Base-by-base conservation (phyloP, 1,139 yeast species). In the Lodderomyces beijingensis region DNA sequence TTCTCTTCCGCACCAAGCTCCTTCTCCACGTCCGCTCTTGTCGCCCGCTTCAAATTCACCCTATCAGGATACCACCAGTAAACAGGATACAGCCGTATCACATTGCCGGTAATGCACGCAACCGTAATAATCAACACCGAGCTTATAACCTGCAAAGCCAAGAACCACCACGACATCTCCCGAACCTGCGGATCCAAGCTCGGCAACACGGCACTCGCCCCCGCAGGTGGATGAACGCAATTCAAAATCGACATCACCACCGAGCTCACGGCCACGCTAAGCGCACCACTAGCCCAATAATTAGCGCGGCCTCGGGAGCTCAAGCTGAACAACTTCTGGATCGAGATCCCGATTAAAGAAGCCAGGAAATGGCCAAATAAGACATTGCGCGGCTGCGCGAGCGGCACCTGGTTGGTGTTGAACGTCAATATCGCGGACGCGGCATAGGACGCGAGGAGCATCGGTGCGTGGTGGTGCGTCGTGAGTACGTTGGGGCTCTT, bases 151-250 rank as follows among this genome's bases (percentile, higher is more conserved):
- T 79, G 83, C 2, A 62, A 70, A 0, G 84, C 81, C 14, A 80
- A 44, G 46, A 71, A 79, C 76, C 81, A 77, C 88, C 88, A 80
- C 32, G 87, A 72, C 69, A 80, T 65, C 2, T 34, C 41, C 4
- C 75, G 51, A 5, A 77, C 59, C 5, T 51, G 46, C 0, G 52
- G 69, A 38, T 77, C 81, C 0, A 74, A 49, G 6, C 72, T 58
- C 0, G 87, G 85, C 6, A 80, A 53, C 17, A 80, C 50, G 0
- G 88, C 86, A 9, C 82, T 70, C 1, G 88, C 87, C 2, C 88
- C 88, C 1, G 83, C 81, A 0, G 88, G 88, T 0, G 88, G 88
- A 52, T 80, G 88, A 1, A 78, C 72, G 37, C 79, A 71, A 43
- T 77, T 77, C 5, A 67, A 53, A 0, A 78, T 45, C n/a, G 74